Evolutionary conservation across 192 early-diverging fungal genomes (phyloP).

Genomic region (Chytriomyces sp.): DNA sequence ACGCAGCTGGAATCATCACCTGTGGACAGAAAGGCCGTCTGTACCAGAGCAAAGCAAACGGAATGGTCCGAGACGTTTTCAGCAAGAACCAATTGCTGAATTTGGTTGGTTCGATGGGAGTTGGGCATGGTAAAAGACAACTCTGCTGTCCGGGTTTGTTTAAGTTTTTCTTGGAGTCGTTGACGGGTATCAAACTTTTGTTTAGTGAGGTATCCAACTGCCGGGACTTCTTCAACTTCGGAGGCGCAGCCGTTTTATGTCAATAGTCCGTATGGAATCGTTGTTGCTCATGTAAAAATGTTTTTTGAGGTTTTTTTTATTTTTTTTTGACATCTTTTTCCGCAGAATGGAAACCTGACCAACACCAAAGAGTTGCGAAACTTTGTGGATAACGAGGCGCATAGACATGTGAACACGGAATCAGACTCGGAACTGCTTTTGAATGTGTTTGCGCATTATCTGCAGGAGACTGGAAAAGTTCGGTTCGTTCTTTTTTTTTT

Average conservation of each 20-base stretch:
- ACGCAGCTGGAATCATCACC: slow-evolving; percentile 98
- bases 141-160: not conserved
- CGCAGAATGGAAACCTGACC: slow-evolving; percentile 95
- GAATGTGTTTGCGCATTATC: slow-evolving; percentile 96
- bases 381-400: slow-evolving; percentile 92
- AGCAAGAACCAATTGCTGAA: slow-evolving; percentile 74
- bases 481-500: slow-evolving; percentile 60
- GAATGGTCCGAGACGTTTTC: slow-evolving; percentile 99
- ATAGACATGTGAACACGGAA: slow-evolving; percentile 99
- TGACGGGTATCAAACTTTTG: not conserved
- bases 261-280: slow-evolving; percentile 98
- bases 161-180: not conserved
- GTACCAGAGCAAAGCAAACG: slow-evolving; percentile 99
- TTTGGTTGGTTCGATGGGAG: slow-evolving; percentile 87
- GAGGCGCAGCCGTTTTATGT: slow-evolving; percentile 99
- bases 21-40: slow-evolving; percentile 95
- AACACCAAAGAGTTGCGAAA: slow-evolving; percentile 88
- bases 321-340: not conserved
- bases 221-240: slow-evolving; percentile 91
- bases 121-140: slow-evolving; percentile 84
- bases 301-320: slow-evolving; percentile 22
- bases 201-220: slow-evolving; percentile 97
- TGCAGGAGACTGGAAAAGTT: slow-evolving; percentile 97
- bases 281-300: slow-evolving; percentile 83
- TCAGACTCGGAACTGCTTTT: slow-evolving; percentile 98